Conservation (phyloP, 169 alveolate genomes). For the Eimeria maxima region DNA sequence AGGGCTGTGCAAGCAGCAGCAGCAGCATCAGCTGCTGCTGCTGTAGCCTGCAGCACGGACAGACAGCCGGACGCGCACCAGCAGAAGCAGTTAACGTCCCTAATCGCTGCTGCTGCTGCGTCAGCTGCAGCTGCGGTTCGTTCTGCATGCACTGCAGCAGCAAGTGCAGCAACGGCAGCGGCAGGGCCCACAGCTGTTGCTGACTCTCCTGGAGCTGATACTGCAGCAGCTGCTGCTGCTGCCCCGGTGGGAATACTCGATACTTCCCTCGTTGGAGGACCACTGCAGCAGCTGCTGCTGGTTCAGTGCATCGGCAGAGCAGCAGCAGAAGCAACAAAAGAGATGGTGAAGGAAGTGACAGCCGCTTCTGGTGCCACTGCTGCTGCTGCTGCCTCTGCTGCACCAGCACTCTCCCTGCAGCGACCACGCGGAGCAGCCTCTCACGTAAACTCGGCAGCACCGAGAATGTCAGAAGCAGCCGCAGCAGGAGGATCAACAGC, state of each 20-base stretch:
- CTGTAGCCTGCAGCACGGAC: slow-evolving; percentile 25
- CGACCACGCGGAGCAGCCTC: background rate
- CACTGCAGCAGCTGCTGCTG: slow-evolving; percentile 23
- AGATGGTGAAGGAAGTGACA: slow-evolving; percentile 57
- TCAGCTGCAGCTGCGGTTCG: slow-evolving; percentile 61
- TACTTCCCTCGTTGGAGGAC: background rate
- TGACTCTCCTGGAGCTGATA: slow-evolving; percentile 19
- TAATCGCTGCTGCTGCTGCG: slow-evolving; percentile 59
- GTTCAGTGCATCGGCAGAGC: slow-evolving; percentile 55
- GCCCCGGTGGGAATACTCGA: background rate
- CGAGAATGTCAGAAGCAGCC: background rate
- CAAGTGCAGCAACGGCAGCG: slow-evolving; percentile 73
- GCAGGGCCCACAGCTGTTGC: slow-evolving; percentile 74
- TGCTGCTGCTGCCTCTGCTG: slow-evolving; percentile 58
- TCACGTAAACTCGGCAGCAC: background rate
- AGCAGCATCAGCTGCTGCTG: slow-evolving; percentile 68
- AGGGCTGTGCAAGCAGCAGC: slow-evolving; percentile 64
- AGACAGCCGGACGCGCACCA: background rate
- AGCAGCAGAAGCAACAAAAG: slow-evolving; percentile 69
- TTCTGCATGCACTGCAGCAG: slow-evolving; percentile 74
- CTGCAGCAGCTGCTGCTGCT: slow-evolving; percentile 51
- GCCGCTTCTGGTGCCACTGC: slow-evolving; percentile 57
- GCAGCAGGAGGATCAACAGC: slow-evolving; percentile 39
- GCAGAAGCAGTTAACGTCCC: slow-evolving; percentile 9
- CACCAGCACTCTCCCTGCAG: background rate